Evolutionary conservation across 345 rosid species (phyloP), one percentile per base, ranked within the genome.

Genomic region (Hibiscus trionum): DNA sequence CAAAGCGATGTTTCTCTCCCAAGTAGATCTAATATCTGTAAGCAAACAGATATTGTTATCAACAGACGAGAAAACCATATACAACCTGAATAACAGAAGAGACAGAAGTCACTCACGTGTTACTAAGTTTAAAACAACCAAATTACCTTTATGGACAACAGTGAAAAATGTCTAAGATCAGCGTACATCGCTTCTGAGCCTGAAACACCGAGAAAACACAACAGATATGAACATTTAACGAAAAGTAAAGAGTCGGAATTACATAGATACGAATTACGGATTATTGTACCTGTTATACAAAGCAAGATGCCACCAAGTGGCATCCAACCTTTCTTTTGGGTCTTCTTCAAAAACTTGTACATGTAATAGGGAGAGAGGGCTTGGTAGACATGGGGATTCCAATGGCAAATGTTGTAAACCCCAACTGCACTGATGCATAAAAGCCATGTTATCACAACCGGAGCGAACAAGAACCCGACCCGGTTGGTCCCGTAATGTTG

Each of bases 181-280:
- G 99, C 99, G 79, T 87, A 95, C 99, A 92, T 95, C 64, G 99
- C 99, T 80, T 95, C 99, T 0, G 99, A 95, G 57, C 99, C 99
- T 95, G 84, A 24, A 64, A 53, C 29, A 52, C 2, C 46, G 57
- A 70, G 42, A 70, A 64, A 12, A 66, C 26, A 2, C 4, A 3
- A 2, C 47, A 9, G 4, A 44, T 44, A n/a, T 6, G 9, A 16
- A 52, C 16, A 52, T 15, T 52, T 16, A 5, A n/a, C 2, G 56
- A 16, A 21, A 21, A 57, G 26, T 19, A 2, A 24, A 19, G 26
- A 21, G 8, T 11, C 3, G 1, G 61, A 26, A 11, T 11, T 1
- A 26, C 12, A 29, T 1, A 58, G 11, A 19, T 0, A 44, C 14
- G 58, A 50, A 9, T 49, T 46, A 7, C 27, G 1, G 11, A 46